Conservation (phyloP, 1,284 basidiomycete genomes). For the Ceraceosorus guamensis region DNA sequence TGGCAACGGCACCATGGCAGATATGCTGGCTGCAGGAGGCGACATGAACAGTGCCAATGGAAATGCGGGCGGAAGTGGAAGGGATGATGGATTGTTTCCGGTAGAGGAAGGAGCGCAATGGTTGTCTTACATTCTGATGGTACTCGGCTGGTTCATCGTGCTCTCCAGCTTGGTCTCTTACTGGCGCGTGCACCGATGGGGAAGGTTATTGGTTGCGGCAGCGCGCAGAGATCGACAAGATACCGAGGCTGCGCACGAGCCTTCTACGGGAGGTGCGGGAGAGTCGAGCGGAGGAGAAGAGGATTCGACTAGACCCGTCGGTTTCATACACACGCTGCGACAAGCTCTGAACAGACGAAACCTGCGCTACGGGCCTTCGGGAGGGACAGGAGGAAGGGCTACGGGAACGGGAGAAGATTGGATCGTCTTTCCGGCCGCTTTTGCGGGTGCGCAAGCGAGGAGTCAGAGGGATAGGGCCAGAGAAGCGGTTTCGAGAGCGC, state of each 20-base stretch:
- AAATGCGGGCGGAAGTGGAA: conserved; percentile 51
- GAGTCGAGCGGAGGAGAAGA: neutral
- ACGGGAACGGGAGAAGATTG: conserved; percentile 25
- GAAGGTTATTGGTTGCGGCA: conserved; percentile 31
- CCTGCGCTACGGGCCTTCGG: conserved; percentile 1
- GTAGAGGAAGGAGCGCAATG: conserved; percentile 58
- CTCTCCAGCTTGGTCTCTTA: conserved; percentile 66
- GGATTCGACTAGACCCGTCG: conserved; percentile 11
- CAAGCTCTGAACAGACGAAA: conserved; percentile 10
- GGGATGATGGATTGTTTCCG: conserved; percentile 17
- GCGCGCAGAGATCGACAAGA: conserved; percentile 19
- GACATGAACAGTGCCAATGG: conserved; percentile 44
- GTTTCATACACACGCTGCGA: conserved; percentile 21
- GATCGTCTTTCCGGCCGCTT: conserved; percentile 33
- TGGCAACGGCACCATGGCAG: conserved; percentile 21
- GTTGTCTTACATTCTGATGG: conserved; percentile 85
- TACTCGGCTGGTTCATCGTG: conserved; percentile 74
- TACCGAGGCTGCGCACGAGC: conserved; percentile 3
- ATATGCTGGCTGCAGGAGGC: conserved; percentile 44
- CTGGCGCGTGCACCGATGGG: conserved; percentile 52
- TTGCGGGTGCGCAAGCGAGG: conserved; percentile 7
- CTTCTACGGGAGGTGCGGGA: neutral
- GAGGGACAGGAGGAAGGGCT: conserved; percentile 9
- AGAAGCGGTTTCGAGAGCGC: conserved; percentile 18
- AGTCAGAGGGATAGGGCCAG: neutral